Evolutionary conservation across 1,139 yeast species (phyloP).

Genomic region (Diutina sp.): DNA sequence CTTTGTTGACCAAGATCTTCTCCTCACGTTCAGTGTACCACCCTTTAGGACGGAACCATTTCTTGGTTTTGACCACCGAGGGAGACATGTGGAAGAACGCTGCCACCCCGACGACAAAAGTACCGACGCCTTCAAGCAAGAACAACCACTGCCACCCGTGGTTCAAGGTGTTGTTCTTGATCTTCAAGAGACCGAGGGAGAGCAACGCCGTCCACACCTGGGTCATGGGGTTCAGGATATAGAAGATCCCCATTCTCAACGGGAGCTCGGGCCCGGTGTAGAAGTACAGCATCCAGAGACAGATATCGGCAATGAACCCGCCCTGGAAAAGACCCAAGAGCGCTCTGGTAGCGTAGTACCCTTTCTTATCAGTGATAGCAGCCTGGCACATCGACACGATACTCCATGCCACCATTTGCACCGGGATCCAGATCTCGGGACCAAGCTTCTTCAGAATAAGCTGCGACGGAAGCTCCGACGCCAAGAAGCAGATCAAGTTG

Average conservation of each 20-base stretch:
- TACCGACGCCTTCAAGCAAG: conserved; percentile 25
- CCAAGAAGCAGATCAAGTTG: conserved; percentile 28
- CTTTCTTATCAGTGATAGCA: conserved; percentile 17
- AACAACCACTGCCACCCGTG: conserved; percentile 42
- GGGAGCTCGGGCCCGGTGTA: conserved; percentile 39
- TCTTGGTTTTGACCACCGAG: conserved; percentile 4
- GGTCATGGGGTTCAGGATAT: conserved; percentile 31
- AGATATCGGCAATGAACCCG: conserved; percentile 44
- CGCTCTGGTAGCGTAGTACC: conserved; percentile 30
- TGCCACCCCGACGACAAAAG: not conserved
- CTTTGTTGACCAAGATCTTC: conserved; percentile 47
- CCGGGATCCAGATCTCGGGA: conserved; percentile 41
- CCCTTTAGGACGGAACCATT: conserved; percentile 37
- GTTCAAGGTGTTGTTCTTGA: conserved; percentile 7
- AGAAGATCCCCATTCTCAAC: conserved; percentile 36
- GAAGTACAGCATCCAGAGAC: conserved; percentile 43
- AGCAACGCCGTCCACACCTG: conserved; percentile 26
- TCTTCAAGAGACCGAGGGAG: conserved; percentile 32
- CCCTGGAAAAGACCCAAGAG: conserved; percentile 40
- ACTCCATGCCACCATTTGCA: conserved; percentile 38
- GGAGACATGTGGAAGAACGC: not conserved
- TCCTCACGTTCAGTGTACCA: conserved; percentile 56
- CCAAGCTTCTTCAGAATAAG: conserved; percentile 38
- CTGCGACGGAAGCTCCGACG: conserved; percentile 46
- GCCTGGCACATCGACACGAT: conserved; percentile 36